These are phyloP conservation scores for Lentinula novae-zelandiae DNA, from an alignment of 1,284 basidiomycete species.

Conservation along the genomic window DNA sequence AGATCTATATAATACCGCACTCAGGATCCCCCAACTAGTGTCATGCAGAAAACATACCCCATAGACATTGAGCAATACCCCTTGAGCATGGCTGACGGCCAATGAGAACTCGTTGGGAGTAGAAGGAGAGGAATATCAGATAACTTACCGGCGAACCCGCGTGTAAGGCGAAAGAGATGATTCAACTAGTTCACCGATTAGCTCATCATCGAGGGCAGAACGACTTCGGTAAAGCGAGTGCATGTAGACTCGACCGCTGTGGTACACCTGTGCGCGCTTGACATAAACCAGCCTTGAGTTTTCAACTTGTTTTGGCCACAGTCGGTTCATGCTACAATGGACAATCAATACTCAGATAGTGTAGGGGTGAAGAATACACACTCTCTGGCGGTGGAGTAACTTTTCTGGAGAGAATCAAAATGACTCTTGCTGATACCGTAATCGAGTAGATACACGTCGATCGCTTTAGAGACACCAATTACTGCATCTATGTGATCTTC, in stretches of 20 bases:
- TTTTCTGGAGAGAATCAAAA: slow-evolving; percentile 64
- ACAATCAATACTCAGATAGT: not conserved
- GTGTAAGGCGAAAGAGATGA: slow-evolving; percentile 86
- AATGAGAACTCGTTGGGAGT: not conserved
- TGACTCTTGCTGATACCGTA: slow-evolving; percentile 64
- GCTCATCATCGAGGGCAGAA: slow-evolving; percentile 74
- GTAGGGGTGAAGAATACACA: slow-evolving; percentile 32
- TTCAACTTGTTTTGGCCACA: slow-evolving; percentile 70
- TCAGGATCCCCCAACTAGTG: slow-evolving; percentile 9
- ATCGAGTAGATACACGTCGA: slow-evolving; percentile 73
- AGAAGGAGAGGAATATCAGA: not conserved
- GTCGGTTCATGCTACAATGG: slow-evolving; percentile 52
- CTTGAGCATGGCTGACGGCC: slow-evolving; percentile 62
- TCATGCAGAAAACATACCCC: slow-evolving; percentile 36
- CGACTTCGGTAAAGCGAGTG: slow-evolving; percentile 80
- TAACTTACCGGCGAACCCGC: slow-evolving; percentile 45
- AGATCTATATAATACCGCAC: slow-evolving; percentile 47
- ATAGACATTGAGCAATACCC: slow-evolving; percentile 63
- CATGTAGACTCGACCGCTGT: slow-evolving; percentile 70
- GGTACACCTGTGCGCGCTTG: slow-evolving; percentile 78
- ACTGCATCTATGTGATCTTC: slow-evolving; percentile 96
- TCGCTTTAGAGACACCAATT: slow-evolving; percentile 61
- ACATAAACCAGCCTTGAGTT: slow-evolving; percentile 75
- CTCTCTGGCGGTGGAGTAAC: slow-evolving; percentile 67
- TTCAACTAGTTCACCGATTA: slow-evolving; percentile 79